phyloP scores from a whole-genome alignment of 352 stramenopile species.

The Phytophthora capsici region DNA sequence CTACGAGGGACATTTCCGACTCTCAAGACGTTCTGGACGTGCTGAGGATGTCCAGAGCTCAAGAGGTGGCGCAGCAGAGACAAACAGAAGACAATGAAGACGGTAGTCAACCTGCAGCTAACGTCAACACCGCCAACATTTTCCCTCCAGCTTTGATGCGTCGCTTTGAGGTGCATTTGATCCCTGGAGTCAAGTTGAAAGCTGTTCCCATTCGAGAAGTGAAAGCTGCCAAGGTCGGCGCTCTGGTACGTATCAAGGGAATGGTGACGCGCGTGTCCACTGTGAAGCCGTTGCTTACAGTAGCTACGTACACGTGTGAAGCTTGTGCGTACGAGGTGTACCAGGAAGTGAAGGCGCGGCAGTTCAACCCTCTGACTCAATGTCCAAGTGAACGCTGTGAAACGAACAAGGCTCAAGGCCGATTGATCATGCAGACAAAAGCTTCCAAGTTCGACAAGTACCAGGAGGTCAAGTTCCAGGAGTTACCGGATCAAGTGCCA shows the following conservation, averaged over 20 bases:
- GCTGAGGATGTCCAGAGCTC: slow-evolving; percentile 73
- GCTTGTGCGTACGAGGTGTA: slow-evolving; percentile 97
- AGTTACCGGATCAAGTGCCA: slow-evolving; percentile 93
- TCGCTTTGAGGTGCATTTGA: slow-evolving; percentile 84
- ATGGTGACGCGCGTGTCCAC: slow-evolving; percentile 99
- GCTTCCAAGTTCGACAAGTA: slow-evolving; percentile 99
- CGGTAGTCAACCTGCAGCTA: slow-evolving; percentile 20
- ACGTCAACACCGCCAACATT: slow-evolving; percentile 56
- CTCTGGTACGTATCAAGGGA: slow-evolving; percentile 95
- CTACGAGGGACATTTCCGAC: slow-evolving; percentile 82
- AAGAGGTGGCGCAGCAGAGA: slow-evolving; percentile 68
- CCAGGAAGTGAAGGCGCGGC: slow-evolving; percentile 92
- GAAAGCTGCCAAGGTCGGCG: slow-evolving; percentile 94
- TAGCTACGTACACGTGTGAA: slow-evolving; percentile 99
- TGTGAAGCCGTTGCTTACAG: slow-evolving; percentile 96
- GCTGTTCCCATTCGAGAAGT: slow-evolving; percentile 94
- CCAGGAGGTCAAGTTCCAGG: slow-evolving; percentile 98
- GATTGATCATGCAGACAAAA: slow-evolving; percentile 95
- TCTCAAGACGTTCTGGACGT: slow-evolving; percentile 88
- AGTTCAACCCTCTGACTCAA: slow-evolving; percentile 94
- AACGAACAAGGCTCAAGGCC: slow-evolving; percentile 78
- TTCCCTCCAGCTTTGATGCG: slow-evolving; percentile 95
- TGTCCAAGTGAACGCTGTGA: slow-evolving; percentile 93
- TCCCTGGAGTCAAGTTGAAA: slow-evolving; percentile 87
- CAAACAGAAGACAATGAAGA: slow-evolving; percentile 46